Evolutionary conservation across 306 rosid species (phyloP).

Genomic region (Fagus crenata): DNA sequence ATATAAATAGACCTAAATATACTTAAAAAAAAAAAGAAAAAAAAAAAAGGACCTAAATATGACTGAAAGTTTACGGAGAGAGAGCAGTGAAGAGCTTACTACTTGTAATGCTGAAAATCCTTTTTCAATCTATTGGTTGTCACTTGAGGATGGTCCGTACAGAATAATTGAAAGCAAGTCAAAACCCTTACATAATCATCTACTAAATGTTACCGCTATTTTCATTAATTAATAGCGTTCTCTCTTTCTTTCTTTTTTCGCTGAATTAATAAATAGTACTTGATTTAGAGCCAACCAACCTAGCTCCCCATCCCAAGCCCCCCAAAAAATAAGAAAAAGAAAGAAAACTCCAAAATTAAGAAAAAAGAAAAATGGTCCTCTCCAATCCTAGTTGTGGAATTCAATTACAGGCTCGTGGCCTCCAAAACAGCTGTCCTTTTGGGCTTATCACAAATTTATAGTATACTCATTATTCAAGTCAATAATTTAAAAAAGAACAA

Average conservation of each 20-base stretch:
- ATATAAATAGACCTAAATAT: neutral
- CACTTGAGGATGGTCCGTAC: constrained; percentile 22
- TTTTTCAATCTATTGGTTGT: constrained; percentile 1
- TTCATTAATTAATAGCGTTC: too few species aligned
- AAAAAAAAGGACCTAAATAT: neutral
- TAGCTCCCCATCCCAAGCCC: too few species aligned
- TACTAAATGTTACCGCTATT: neutral
- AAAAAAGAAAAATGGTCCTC: constrained; percentile 43
- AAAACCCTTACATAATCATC: neutral
- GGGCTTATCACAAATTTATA: constrained; percentile 19
- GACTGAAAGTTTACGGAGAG: constrained; percentile 1
- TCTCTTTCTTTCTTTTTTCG: too few species aligned
- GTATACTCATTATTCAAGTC: neutral
- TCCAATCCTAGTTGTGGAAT: constrained; percentile 39
- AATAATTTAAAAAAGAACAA: neutral
- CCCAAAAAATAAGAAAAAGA: neutral
- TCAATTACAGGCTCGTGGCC: constrained; percentile 38
- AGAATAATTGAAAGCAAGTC: constrained; percentile 17
- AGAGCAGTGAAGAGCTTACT: constrained; percentile 19
- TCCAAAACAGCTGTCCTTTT: constrained; percentile 48
- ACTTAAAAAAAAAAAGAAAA: too few species aligned
- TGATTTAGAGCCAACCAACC: neutral
- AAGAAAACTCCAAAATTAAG: constrained; percentile 23
- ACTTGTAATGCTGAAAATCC: neutral
- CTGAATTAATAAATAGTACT: too few species aligned